Base-by-base conservation (phyloP, 2,329 filamentous ascomycete genomes). In the Penicillium sp. region DNA sequence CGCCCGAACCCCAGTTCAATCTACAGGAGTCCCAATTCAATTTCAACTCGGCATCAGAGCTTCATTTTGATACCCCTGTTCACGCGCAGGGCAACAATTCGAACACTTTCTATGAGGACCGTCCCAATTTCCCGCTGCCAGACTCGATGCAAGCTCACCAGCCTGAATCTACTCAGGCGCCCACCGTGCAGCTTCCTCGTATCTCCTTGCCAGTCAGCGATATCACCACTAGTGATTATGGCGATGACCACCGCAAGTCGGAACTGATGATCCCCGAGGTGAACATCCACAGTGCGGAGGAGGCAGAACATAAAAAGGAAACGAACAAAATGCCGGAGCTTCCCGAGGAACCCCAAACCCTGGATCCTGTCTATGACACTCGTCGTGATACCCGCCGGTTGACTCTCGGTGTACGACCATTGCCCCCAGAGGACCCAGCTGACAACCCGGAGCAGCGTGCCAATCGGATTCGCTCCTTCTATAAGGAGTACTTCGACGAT, bases 401-500 rank as follows among this genome's bases (percentile, higher is more conserved):
- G 53, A 86, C 83, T 3, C 81, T 86, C 73, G 84, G 84, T 48
- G 69, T 96, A 74, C 89, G 95, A 16, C 95, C 95, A 22, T 82
- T 99, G 60, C 95, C 95, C 5, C 91, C 92, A 35, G 88, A 93
- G 69, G 90, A 96, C 62, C 86, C 90, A 44, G 85, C 88, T 3
- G 95, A 98, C 71, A 93, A 97, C 71, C 92, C 95, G 0, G 95
- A 98, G 74, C 88, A 93, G 69, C 87, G 95, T 68, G 95, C 95
- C 62, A 98, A 97, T 80, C 88, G 95, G 57, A 99, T 99, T 65
- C 86, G 95, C 73, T 99, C 95, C 4, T 99, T 99, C 80, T 99
- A 99, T 81, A 97, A 97, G 79, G 95, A 99, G 73, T 99, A 99
- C 79, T 99, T 99, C 67, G 95, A 98, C 64, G 93, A 97, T 43